Percentiles rank a stretch among this genome's conserved stretches.
These are phyloP conservation scores for Aspergillus caelatus DNA, from an alignment of 2,329 filamentous ascomycete species.

Conservation along the genomic window DNA sequence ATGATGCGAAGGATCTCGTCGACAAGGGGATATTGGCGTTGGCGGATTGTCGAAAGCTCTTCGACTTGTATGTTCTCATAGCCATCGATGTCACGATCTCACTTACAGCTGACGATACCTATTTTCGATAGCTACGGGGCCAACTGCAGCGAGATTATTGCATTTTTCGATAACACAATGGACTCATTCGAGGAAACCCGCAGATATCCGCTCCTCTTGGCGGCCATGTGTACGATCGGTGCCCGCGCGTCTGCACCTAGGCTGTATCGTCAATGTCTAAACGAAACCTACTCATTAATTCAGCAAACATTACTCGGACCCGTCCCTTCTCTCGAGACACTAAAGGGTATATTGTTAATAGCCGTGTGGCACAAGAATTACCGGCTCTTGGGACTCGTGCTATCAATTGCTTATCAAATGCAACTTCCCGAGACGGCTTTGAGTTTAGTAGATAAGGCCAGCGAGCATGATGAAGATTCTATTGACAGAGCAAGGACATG, in stretches of 20 bases:
- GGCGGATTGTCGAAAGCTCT: background rate
- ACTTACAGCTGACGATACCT: background rate
- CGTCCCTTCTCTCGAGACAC: background rate
- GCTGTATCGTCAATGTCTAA: background rate
- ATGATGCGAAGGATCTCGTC: background rate
- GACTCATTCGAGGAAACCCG: background rate
- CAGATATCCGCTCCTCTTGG: background rate
- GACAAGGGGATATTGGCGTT: background rate
- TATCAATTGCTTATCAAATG: background rate
- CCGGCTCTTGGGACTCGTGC: background rate
- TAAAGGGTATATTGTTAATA: background rate
- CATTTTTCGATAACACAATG: background rate
- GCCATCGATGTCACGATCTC: background rate
- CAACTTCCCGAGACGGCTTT: background rate
- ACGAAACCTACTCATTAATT: background rate
- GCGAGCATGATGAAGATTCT: background rate
- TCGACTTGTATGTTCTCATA: background rate
- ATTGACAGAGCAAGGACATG: background rate
- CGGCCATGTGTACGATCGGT: background rate
- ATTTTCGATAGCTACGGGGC: background rate
- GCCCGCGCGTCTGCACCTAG: background rate
- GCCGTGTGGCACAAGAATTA: background rate
- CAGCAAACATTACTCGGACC: background rate
- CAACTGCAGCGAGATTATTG: background rate
- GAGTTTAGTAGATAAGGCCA: background rate